Evolutionary conservation across 2,329 filamentous ascomycete species (phyloP), one percentile per base, ranked within the genome.

Genomic region (Purpureocillium takamizusanense): DNA sequence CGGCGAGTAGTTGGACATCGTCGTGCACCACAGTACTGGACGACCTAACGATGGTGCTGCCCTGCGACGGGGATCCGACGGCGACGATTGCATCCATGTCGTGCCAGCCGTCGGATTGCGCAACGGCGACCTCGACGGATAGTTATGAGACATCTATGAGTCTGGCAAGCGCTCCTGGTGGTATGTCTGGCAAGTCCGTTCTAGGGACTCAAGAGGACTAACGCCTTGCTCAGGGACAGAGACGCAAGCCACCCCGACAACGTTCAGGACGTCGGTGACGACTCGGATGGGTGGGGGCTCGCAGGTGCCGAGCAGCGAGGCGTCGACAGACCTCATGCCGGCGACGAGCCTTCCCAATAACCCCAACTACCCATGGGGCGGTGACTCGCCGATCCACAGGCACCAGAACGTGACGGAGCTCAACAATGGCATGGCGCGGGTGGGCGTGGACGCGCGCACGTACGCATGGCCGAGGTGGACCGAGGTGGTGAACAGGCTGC

Each of bases 351-450:
- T 59, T 25, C 53, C 58, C 6, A 45, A 48, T 2, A 55, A 57
- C 23, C 50, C 55, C 13, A 56, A 59, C 40, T 61, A 51, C 18
- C 60, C 61, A 2, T 63, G 60, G 60, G 60, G 57, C 10, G 56
- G 54, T 23, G 50, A 54, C 42, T 59, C 53, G 29, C 59, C 59
- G 1, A 40, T 57, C 27, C 59, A 63, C 42, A 57, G 59, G 5
- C 57, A 61, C 36, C 52, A 54, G 23, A 55, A 56, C 37, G 46
- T 52, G 35, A 50, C 49, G 7, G 45, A 46, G n/a, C 46, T 55
- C 4, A 42, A 46, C 23, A 38, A 47, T n/a, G 53, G 51, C 16
- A 40, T 48, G 16, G 36, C 35, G 28, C 39, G 41, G 15, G 45
- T 39, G 16, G 42, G 40, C 18, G 28, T 41, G 13, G 23, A 31